Base-by-base conservation (phyloP, 306 rosid genomes). In the Ochetophila trinervis region DNA sequence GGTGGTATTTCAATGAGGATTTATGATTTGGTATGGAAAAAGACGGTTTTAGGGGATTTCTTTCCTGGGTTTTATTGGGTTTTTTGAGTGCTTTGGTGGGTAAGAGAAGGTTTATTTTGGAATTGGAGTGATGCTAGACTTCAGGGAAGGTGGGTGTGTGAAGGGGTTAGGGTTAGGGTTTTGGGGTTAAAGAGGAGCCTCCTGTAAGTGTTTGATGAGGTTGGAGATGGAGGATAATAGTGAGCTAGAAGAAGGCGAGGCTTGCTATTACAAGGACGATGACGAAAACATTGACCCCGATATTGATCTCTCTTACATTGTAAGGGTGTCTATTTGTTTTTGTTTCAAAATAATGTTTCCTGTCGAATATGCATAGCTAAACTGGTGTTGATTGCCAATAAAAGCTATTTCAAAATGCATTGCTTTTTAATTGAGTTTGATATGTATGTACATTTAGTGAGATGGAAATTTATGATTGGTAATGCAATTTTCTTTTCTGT, bases 241-340 rank as follows among this genome's bases (percentile, higher is more conserved):
- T 36, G 91, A 86, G 68, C 80, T 86, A 30, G 96, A 85, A 59
- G 97, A 91, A 80, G 95, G 90, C 70, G 91, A 88, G 75, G 86
- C 96, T 70, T 51, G 75, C 81, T 77, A 68, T 85, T 66, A 60
- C 81, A 74, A 77, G 70, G 86, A 79, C 27, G 83, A 81, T 72
- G 86, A 71, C 63, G 71, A 36, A 70, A 72, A 54, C 62, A 51
- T 63, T 82, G 78, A 85, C 77, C 83, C 76, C 74, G 90, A 91
- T 65, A 57, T 63, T 63, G 73, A 81, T 73, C 79, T 85, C 75
- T 79, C 88, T 63, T 80, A 87, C 88, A 68, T 91, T 80, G 98
- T 91, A 88, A 91, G 95, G 85, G 71, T 30, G 58, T 71, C 37
- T 74, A 67, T 78, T 51, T 62, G 69, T 60, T 16, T 48, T 34